phyloP scores from a whole-genome alignment of 2,329 filamentous ascomycete species.

The Trichoderma sp. region DNA sequence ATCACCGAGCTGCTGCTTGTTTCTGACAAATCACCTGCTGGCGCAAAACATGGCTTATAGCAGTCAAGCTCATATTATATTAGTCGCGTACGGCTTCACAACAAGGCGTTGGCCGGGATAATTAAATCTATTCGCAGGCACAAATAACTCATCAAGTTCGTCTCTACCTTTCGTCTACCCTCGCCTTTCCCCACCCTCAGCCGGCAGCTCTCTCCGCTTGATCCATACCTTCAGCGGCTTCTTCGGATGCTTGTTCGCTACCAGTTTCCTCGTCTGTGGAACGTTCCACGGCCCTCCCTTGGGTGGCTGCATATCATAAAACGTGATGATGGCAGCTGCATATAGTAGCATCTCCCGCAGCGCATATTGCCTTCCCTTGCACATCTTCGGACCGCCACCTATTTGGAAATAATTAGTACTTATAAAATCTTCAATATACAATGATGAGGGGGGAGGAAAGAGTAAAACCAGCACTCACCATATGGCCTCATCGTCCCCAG shows the following conservation, averaged over 20 bases:
- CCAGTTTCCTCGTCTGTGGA: conserved; percentile 27
- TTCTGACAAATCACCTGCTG: neutral
- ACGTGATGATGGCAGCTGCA: conserved; percentile 34
- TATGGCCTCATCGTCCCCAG: conserved; percentile 32
- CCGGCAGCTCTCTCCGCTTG: conserved; percentile 26
- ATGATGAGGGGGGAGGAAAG: neutral
- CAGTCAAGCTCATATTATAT: neutral
- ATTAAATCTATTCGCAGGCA: neutral
- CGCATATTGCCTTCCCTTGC: conserved; percentile 33
- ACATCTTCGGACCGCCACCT: conserved; percentile 35
- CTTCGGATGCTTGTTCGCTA: conserved; percentile 29
- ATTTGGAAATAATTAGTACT: neutral
- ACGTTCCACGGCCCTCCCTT: conserved; percentile 29
- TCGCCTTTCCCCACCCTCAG: neutral
- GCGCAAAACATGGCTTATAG: neutral
- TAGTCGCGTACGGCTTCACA: neutral
- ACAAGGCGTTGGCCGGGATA: neutral
- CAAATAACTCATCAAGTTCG: neutral
- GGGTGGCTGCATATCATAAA: conserved; percentile 37
- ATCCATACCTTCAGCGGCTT: conserved; percentile 34
- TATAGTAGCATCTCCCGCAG: conserved; percentile 36
- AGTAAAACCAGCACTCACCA: conserved; percentile 29
- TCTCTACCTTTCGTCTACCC: neutral
- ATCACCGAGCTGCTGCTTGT: neutral
- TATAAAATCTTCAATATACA: neutral